Percentiles rank a stretch among this genome's conserved stretches.
Evolutionary conservation across 2,329 filamentous ascomycete species (phyloP).

Genomic region (Penicillium sp.): DNA sequence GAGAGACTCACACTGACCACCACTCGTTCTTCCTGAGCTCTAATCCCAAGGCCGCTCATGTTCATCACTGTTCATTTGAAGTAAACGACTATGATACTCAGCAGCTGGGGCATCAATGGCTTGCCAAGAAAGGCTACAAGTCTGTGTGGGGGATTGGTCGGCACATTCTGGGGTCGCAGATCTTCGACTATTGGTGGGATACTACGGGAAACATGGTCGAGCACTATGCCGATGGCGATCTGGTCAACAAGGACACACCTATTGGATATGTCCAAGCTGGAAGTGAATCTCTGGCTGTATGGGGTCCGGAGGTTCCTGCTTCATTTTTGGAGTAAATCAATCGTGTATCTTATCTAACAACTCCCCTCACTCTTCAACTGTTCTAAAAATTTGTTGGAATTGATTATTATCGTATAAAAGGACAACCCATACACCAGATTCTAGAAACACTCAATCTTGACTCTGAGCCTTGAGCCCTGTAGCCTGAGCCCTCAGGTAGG

Average conservation of each 20-base stretch:
- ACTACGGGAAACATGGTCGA: slow-evolving; percentile 1
- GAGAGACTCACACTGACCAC: slow-evolving; percentile 3
- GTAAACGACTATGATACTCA: slow-evolving; percentile 3
- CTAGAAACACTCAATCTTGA: no score
- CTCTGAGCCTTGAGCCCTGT: no score
- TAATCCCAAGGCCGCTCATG: not conserved
- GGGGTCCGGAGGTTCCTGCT: slow-evolving; percentile 7
- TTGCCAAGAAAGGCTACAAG: not conserved
- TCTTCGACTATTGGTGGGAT: slow-evolving; percentile 6
- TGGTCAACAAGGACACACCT: slow-evolving; percentile 7
- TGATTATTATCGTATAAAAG: no score
- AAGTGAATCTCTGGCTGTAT: slow-evolving; percentile 8
- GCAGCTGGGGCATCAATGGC: slow-evolving; percentile 1
- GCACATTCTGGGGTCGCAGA: slow-evolving; percentile 3
- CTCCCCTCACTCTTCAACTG: not conserved
- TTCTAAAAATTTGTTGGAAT: no score
- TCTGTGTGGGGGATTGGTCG: not conserved
- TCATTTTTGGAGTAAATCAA: slow-evolving; percentile 4
- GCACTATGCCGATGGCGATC: slow-evolving; percentile 4
- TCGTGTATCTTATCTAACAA: not conserved
- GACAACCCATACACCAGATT: no score
- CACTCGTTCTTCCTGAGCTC: slow-evolving; percentile 6
- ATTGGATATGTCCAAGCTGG: slow-evolving; percentile 8
- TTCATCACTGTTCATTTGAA: slow-evolving; percentile 1
- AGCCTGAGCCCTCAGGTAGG: no score